Percentiles rank a stretch among this genome's conserved stretches.
Evolutionary conservation across 176 grass and related monocot genomes (phyloP).

Genomic region (Chloris gayana): DNA sequence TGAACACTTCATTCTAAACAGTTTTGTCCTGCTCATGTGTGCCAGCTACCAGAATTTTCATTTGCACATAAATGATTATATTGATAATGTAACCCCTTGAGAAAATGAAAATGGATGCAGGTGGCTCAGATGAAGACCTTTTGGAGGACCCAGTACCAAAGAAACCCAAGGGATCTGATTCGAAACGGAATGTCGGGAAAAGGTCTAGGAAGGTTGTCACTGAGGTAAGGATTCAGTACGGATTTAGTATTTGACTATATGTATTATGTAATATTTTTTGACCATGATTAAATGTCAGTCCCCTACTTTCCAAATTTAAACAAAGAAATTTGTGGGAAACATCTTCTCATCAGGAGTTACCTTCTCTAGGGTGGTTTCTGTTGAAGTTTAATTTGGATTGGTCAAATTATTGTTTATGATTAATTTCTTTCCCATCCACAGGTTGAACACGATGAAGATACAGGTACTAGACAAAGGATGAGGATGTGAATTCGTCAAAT

Average conservation of each 20-base stretch:
- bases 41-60: not conserved
- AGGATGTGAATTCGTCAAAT: slow-evolving; percentile 22
- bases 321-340: not conserved
- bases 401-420: not conserved
- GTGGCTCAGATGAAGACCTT: slow-evolving; percentile 47
- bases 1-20: slow-evolving; percentile 19
- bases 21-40: not conserved
- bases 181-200: slow-evolving; percentile 52
- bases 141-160: slow-evolving; percentile 39
- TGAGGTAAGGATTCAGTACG: slow-evolving; percentile 54
- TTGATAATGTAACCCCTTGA: not conserved
- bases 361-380: not conserved
- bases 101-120: slow-evolving; percentile 47
- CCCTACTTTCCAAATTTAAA: not conserved
- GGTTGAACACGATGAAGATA: slow-evolving; percentile 53
- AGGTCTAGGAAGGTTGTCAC: slow-evolving; percentile 70
- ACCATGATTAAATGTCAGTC: not conserved
- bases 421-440: slow-evolving; percentile 6
- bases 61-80: slow-evolving; percentile 10
- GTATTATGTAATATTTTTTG: not conserved
- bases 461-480: slow-evolving; percentile 15
- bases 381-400: slow-evolving; percentile 4
- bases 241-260: not conserved
- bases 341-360: not conserved
- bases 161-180: slow-evolving; percentile 54